Percentiles rank a stretch among this genome's conserved stretches.
Evolutionary conservation across 768 basidiomycete genomes (phyloP).

Genomic region (Pholiota molesta): DNA sequence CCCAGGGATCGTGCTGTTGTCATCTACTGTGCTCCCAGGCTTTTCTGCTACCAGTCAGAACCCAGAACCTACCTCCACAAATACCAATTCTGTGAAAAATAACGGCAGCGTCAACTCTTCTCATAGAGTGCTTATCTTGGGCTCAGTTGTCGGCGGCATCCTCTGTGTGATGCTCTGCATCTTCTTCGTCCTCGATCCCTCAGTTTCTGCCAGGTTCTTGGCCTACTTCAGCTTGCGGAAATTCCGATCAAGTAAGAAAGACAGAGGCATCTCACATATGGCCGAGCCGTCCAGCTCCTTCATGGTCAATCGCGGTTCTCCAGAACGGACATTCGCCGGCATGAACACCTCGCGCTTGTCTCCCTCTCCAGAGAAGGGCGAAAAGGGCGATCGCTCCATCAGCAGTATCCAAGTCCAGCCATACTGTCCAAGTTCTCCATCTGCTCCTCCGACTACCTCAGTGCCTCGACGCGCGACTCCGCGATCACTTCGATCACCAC

Average conservation of each 20-base stretch:
- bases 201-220: slow-evolving; percentile 10
- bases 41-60: slow-evolving; percentile 3
- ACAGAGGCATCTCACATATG: slow-evolving; percentile 10
- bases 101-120: neutral
- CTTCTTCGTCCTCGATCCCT: slow-evolving; percentile 22
- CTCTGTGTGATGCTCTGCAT: slow-evolving; percentile 22
- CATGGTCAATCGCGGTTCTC: neutral
- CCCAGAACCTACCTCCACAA: neutral
- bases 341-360: neutral
- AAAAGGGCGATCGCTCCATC: neutral
- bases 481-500: slow-evolving; percentile 8
- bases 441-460: slow-evolving; percentile 19
- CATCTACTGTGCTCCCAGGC: slow-evolving; percentile 8
- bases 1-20: slow-evolving; percentile 18
- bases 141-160: slow-evolving; percentile 22
- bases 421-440: slow-evolving; percentile 22
- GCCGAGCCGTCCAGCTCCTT: slow-evolving; percentile 1
- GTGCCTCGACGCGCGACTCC: slow-evolving; percentile 14
- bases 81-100: neutral
- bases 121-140: slow-evolving; percentile 19
- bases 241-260: slow-evolving; percentile 3
- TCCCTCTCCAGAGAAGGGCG: neutral
- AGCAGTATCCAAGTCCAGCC: neutral
- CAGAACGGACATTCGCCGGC: neutral
- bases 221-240: slow-evolving; percentile 1